phyloP scores from a whole-genome alignment of 2,329 filamentous ascomycete species.

The Anisogramma anomala region DNA sequence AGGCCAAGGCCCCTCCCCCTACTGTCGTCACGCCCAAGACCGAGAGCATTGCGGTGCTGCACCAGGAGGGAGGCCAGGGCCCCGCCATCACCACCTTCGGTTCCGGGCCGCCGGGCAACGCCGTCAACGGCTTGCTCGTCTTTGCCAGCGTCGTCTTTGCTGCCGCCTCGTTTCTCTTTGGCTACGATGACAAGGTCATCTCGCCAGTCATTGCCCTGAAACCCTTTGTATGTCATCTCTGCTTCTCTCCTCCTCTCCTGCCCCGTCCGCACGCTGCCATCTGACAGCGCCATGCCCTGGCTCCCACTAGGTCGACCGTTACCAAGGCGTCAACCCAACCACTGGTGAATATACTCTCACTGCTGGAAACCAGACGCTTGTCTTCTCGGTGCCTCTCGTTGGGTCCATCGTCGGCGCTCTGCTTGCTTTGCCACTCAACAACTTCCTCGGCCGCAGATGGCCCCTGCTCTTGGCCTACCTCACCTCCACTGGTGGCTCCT shows the following conservation, averaged over 20 bases:
- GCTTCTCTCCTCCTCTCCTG: not conserved
- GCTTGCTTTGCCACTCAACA: conserved; percentile 23
- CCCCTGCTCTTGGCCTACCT: conserved; percentile 23
- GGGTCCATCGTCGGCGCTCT: conserved; percentile 24
- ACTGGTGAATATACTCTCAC: conserved; percentile 9
- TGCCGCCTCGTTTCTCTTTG: conserved; percentile 8
- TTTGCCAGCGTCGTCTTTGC: conserved; percentile 7
- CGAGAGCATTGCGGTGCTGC: not conserved
- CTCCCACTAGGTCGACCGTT: conserved; percentile 9
- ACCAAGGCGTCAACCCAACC: conserved; percentile 6
- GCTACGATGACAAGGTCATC: conserved; percentile 11
- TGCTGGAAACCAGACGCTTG: conserved; percentile 22
- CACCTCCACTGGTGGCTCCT: conserved; percentile 23
- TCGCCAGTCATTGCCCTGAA: conserved; percentile 6
- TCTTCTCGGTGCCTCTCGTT: conserved; percentile 26
- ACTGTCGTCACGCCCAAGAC: conserved; percentile 1
- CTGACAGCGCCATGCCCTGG: too few species aligned
- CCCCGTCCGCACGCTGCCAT: not conserved
- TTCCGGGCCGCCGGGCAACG: not conserved
- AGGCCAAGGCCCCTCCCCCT: too few species aligned
- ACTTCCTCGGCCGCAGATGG: conserved; percentile 24
- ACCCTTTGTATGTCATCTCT: conserved; percentile 6
- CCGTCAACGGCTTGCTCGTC: conserved; percentile 7
- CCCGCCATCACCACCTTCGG: not conserved
- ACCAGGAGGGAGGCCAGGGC: conserved; percentile 4